Conservation (phyloP, 768 basidiomycete species). For the Tremella mesenterica region DNA sequence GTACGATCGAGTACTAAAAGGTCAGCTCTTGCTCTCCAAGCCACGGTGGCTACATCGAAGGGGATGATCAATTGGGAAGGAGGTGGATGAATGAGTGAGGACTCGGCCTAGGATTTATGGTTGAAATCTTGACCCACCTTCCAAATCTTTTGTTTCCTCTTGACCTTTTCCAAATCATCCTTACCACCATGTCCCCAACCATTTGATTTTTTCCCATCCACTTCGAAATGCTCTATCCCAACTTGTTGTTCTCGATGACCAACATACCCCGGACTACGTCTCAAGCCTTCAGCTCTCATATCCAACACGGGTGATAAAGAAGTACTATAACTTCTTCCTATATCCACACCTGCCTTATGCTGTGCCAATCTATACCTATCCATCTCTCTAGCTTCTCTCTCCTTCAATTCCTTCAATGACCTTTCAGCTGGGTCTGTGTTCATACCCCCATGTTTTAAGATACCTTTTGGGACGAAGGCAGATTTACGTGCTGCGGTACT, state of each 20-base stretch:
- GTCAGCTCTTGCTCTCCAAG: constrained; percentile 4
- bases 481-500: constrained; percentile 9
- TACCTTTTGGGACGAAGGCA: constrained; percentile 13
- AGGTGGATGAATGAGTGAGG: no score
- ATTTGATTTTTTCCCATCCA: constrained; percentile 3
- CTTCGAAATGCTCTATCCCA: constrained; percentile 3
- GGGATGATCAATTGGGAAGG: no score
- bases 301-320: background rate
- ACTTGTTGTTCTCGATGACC: constrained; percentile 12
- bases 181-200: constrained; percentile 1
- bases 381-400: constrained; percentile 29
- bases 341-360: constrained; percentile 6
- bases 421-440: constrained; percentile 3
- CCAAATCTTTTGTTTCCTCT: constrained; percentile 20
- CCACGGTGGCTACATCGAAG: no score
- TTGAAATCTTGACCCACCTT: constrained; percentile 8
- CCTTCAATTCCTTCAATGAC: constrained; percentile 14
- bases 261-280: constrained; percentile 16
- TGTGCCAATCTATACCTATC: constrained; percentile 17
- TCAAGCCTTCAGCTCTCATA: background rate
- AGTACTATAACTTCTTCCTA: background rate
- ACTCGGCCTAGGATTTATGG: no score
- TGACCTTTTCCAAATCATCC: constrained; percentile 12
- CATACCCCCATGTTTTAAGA: constrained; percentile 3
- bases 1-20: constrained; percentile 14